phyloP scores from a whole-genome alignment of 176 grass and related monocot genomes.

The Bolboschoenus planiculmis region DNA sequence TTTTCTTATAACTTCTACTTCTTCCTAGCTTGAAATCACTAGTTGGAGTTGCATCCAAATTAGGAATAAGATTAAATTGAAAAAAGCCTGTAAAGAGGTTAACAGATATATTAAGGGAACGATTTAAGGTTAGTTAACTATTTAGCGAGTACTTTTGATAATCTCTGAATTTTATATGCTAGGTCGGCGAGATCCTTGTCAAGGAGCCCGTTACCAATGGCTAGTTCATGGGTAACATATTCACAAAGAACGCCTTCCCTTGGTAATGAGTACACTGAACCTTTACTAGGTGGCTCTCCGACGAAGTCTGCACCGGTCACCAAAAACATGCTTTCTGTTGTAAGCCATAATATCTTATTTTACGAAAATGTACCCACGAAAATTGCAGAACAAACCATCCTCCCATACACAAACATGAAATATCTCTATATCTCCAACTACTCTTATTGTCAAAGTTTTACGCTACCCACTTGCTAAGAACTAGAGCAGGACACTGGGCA shows the following conservation, averaged over 20 bases:
- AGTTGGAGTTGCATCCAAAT: neutral
- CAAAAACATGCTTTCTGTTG: conserved; percentile 71
- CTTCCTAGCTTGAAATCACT: neutral
- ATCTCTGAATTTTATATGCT: conserved; percentile 12
- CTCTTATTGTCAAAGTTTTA: neutral
- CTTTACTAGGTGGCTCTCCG: conserved; percentile 30
- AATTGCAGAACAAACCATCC: neutral
- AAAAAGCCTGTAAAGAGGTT: neutral
- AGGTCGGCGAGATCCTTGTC: conserved; percentile 95
- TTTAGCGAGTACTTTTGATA: neutral
- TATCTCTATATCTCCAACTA: neutral
- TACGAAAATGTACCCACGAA: neutral
- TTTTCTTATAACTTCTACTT: neutral
- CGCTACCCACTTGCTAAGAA: neutral
- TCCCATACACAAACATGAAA: neutral
- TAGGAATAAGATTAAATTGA: neutral
- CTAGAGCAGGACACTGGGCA: neutral
- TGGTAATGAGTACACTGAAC: conserved; percentile 27
- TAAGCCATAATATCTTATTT: conserved; percentile 32
- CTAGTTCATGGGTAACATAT: conserved; percentile 51
- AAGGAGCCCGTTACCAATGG: conserved; percentile 55
- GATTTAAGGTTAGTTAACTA: neutral
- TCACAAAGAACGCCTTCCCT: conserved; percentile 28
- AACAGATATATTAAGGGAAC: neutral
- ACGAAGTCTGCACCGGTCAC: conserved; percentile 41